These are phyloP conservation scores for Verticillium klebahnii DNA, from an alignment of 2,329 filamentous ascomycete species.

Conservation along the genomic window DNA sequence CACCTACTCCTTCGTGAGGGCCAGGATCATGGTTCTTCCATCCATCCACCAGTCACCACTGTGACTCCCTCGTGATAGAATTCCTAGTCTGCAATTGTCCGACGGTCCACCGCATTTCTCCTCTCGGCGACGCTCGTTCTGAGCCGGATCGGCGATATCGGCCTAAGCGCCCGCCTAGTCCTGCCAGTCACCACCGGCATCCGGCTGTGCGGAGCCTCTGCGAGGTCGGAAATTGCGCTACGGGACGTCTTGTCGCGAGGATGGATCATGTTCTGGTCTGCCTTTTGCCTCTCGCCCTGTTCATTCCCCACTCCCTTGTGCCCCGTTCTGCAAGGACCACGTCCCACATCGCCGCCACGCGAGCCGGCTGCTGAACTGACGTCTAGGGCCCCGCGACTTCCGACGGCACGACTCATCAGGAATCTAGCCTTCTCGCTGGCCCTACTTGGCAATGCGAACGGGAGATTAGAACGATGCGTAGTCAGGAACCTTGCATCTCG, in stretches of 20 bases:
- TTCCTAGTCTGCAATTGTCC: not conserved
- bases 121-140: not conserved
- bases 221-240: not conserved
- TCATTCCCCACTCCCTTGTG: not conserved
- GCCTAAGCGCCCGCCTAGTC: not conserved
- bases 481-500: not conserved
- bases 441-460: not conserved
- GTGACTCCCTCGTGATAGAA: not conserved
- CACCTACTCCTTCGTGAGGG: not conserved
- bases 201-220: not conserved
- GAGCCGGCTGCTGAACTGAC: not conserved
- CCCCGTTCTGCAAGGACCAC: not conserved
- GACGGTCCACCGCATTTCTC: not conserved
- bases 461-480: not conserved
- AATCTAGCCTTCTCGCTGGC: not conserved
- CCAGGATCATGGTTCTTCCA: not conserved
- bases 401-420: not conserved
- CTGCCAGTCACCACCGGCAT: not conserved
- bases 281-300: not conserved
- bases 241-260: not conserved
- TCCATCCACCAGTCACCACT: not conserved
- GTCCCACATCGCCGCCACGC: not conserved
- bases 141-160: not conserved
- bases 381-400: not conserved
- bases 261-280: not conserved